Conservation (phyloP, 441 rosid species). For the Macaranga tanarius region DNA sequence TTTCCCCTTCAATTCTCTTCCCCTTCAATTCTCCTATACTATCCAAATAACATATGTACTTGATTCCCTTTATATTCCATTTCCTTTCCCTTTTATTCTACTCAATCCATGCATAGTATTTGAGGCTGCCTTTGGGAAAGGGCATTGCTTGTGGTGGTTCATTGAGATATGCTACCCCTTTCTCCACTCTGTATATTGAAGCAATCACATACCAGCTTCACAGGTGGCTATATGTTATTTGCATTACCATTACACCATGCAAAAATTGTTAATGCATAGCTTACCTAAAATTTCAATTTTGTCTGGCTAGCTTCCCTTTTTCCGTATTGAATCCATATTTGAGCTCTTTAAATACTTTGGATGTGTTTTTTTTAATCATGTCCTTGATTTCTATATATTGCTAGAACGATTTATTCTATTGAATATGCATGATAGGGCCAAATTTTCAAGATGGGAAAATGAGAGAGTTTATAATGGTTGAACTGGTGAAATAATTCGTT, state of each 20-base stretch:
- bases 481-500: constrained; percentile 66
- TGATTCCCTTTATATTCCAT: no score
- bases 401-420: background rate
- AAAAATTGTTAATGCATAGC: background rate
- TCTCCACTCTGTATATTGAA: constrained; percentile 66
- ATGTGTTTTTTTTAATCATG: background rate
- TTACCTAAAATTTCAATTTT: background rate
- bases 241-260: background rate
- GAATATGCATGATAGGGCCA: constrained; percentile 53
- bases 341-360: background rate
- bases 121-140: constrained; percentile 92
- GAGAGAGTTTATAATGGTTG: constrained; percentile 80
- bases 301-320: background rate
- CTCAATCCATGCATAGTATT: no score
- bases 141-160: constrained; percentile 77
- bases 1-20: no score
- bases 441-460: constrained; percentile 80
- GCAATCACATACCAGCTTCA: constrained; percentile 84
- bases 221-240: constrained; percentile 45
- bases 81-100: no score
- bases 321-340: background rate
- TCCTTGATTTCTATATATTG: background rate
- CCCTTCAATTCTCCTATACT: no score
- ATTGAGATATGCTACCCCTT: constrained; percentile 78
- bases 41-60: no score